phyloP scores from a whole-genome alignment of 2,329 filamentous ascomycete species.

The Teratosphaeria nubilosa region DNA sequence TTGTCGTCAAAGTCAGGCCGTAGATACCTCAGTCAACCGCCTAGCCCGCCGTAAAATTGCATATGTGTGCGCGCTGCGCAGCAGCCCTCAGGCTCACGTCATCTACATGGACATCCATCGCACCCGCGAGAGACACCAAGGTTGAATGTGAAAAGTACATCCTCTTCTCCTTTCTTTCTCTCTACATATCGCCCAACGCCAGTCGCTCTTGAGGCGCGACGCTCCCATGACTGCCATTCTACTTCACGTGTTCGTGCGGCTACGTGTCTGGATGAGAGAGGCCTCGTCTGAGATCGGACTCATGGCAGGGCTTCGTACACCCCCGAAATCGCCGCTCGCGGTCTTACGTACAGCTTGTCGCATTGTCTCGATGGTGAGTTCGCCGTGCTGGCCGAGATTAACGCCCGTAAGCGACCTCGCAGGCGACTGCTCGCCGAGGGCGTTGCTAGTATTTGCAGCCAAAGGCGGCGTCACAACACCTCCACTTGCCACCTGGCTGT shows the following conservation, averaged over 20 bases:
- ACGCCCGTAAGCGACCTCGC: conserved; percentile 7
- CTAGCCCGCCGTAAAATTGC: not conserved
- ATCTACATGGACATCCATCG: not conserved
- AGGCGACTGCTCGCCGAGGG: conserved; percentile 3
- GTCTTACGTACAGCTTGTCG: conserved; percentile 77
- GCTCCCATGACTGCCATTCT: not conserved
- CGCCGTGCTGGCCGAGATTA: conserved; percentile 41
- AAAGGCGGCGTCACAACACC: conserved; percentile 32
- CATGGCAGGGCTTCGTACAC: conserved; percentile 25
- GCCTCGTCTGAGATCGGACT: conserved; percentile 16
- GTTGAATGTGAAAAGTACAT: not conserved
- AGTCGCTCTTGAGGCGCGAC: too few relatives aligned
- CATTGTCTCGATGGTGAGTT: conserved; percentile 90
- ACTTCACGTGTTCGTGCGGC: conserved; percentile 16
- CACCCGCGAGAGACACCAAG: not conserved
- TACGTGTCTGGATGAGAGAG: conserved; percentile 10
- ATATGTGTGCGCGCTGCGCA: not conserved
- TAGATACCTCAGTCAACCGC: not conserved
- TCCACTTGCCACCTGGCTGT: conserved; percentile 10
- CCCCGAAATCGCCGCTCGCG: conserved; percentile 64
- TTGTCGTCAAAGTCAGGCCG: not conserved
- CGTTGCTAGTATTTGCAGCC: conserved; percentile 32
- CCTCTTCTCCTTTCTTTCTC: not conserved
- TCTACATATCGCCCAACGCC: too few relatives aligned
- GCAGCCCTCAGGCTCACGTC: not conserved